Evolutionary conservation across 495 filamentous ascomycete species (phyloP), one percentile per base, ranked within the genome.

Genomic region (Penicillium robsamsonii): DNA sequence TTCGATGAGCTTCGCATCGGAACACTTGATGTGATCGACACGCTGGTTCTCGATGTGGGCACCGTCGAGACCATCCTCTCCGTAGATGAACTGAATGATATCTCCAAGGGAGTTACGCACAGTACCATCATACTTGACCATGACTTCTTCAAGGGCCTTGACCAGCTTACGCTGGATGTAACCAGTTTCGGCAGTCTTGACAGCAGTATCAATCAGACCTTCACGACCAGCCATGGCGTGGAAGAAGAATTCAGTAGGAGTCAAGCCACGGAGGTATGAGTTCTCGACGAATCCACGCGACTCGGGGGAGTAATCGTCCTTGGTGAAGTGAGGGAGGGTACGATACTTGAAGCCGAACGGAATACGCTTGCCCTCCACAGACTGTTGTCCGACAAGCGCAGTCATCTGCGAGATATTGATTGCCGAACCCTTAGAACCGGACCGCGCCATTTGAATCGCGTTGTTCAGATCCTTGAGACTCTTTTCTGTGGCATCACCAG

Each of bases 381-480:
- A 94, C 68, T 99, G 94, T 62, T 99, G 94, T 49, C 94, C 94
- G 20, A 99, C 94, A 48, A 96, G 80, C 12, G 95, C 92, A 46
- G 91, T 93, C 94, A 99, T 99, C 72, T 99, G 94, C 17, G 95
- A 96, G 61, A 99, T 97, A 70, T 99, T 99, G 76, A 97, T 97
- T 4, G 90, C 90, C 5, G 94, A 96, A 61, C 94, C 94, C 78
- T 99, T 99, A 55, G 95, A 97, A 62, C 94, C 94, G 57, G 93
- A 96, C 27, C 84, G 81, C 56, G 94, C 91, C 93, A 97, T 99
- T 60, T 91, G 89, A 42, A 94, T 88, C 46, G 92, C 92, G 57
- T 96, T 96, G 80, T 99, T 99, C 56, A 86, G 68, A 75, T 96
- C 92, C 77, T 96, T 97, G 65, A 97, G 76, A 78, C 88, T 91